Percentiles rank a stretch among this genome's conserved stretches.
Evolutionary conservation across 352 stramenopile species (phyloP).

Genomic region (Bremia lactucae): DNA sequence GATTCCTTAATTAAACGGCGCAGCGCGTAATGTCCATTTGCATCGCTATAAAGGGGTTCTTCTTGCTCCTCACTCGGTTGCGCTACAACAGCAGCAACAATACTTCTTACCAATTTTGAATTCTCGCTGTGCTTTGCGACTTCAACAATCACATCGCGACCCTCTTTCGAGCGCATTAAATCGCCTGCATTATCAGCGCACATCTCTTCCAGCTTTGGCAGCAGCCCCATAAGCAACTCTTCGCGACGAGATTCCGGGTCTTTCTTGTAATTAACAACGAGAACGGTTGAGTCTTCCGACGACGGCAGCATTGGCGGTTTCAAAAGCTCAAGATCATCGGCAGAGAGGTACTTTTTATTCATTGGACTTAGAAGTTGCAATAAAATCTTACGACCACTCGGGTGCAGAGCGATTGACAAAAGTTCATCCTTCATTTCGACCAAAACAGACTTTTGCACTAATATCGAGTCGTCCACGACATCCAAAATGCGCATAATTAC

Average conservation of each 20-base stretch:
- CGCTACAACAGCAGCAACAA: conserved; percentile 36
- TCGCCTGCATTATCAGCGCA: conserved; percentile 43
- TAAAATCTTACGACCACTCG: conserved; percentile 66
- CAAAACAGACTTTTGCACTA: conserved; percentile 85
- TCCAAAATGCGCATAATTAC: conserved; percentile 85
- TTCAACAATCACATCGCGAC: conserved; percentile 70
- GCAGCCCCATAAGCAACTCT: conserved; percentile 62
- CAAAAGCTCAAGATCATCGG: conserved; percentile 65
- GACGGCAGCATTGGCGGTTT: conserved; percentile 64
- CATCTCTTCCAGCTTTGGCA: conserved; percentile 78
- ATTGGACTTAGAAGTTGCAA: conserved; percentile 68
- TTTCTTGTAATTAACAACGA: conserved; percentile 85
- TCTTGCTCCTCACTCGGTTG: conserved; percentile 21
- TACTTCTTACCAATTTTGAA: conserved; percentile 32
- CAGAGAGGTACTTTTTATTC: conserved; percentile 77
- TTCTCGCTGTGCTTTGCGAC: conserved; percentile 56
- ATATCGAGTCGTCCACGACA: conserved; percentile 85
- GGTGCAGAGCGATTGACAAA: conserved; percentile 57
- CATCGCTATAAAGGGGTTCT: conserved; percentile 61
- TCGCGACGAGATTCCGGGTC: conserved; percentile 62
- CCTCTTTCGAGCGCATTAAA: conserved; percentile 72
- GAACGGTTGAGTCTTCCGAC: conserved; percentile 39
- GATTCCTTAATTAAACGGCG: conserved; percentile 75
- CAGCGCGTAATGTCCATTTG: conserved; percentile 61
- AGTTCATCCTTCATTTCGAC: conserved; percentile 70